Evolutionary conservation across 179 eudicot genomes (phyloP).

Genomic region (Gypsophila paniculata): DNA sequence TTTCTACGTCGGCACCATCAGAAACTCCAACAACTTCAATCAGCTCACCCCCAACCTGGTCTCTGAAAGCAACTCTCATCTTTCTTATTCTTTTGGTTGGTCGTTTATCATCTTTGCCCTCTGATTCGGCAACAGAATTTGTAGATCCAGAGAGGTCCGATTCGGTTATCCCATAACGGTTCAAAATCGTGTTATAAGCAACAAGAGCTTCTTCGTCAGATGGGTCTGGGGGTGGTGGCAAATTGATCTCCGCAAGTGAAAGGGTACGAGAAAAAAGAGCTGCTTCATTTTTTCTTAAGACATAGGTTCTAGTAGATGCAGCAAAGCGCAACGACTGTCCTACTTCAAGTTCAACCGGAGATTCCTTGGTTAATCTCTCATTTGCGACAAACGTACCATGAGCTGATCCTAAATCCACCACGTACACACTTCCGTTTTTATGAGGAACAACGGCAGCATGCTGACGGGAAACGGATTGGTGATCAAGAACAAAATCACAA

Average conservation of each 20-base stretch:
- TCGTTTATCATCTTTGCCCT: conserved; percentile 36
- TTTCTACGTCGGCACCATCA: conserved; percentile 95
- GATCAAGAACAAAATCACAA: conserved; percentile 93
- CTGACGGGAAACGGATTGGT: conserved; percentile 95
- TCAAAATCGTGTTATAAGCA: conserved; percentile 75
- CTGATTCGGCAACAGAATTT: conserved; percentile 22
- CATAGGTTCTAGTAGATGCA: conserved; percentile 82
- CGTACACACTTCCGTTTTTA: conserved; percentile 90
- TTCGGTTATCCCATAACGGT: conserved; percentile 55
- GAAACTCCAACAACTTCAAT: conserved; percentile 90
- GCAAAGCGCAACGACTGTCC: conserved; percentile 95
- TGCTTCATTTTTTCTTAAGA: conserved; percentile 70
- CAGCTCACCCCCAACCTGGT: conserved; percentile 87
- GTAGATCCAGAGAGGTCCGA: conserved; percentile 31
- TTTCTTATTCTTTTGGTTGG: conserved; percentile 65
- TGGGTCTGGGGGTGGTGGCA: conserved; percentile 94
- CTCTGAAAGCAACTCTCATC: conserved; percentile 69
- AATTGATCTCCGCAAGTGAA: conserved; percentile 44
- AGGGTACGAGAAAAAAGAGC: conserved; percentile 74
- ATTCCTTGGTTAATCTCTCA: conserved; percentile 80
- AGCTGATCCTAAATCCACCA: conserved; percentile 92
- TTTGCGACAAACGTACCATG: conserved; percentile 99
- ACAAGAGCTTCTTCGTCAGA: conserved; percentile 92
- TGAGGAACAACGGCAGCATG: conserved; percentile 97
- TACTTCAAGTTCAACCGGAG: conserved; percentile 83